Base-by-base conservation (phyloP, 495 filamentous ascomycete species). In the Halenospora varia region DNA sequence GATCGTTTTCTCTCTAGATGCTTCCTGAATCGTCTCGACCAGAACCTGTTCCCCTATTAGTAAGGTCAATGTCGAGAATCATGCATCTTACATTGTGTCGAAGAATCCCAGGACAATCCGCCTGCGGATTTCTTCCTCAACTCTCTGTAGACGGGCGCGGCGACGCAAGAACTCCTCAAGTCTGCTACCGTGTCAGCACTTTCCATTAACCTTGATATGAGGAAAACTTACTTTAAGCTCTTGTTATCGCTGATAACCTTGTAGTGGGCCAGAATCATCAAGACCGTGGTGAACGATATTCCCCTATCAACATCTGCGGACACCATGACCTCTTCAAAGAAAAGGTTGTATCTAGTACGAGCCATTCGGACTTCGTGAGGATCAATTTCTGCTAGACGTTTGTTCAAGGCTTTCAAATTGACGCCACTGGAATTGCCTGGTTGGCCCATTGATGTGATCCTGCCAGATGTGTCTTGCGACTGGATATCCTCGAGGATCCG, bases 171-270 rank as follows among this genome's bases (percentile, higher is more conserved):
- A 99, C 66, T 99, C 94, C 66, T 99, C 92, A 2, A 99, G 82
- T 29, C 84, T 88, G 51, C 4, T 25, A 44, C 17, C 22, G 23
- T 61, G 55, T 63, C 48, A 60, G 61, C 58, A 42, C 22, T 55
- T 53, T 54, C 35, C 25, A 48, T n/a, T n/a, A 17, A 19, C 2
- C 18, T 25, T 24, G 47, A 3, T 10, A 20, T 26, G 19, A n/a
- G 18, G 48, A 42, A 54, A 10, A 59, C 72, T 65, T 80, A 87
- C 85, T 84, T 83, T 62, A 99, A 71, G 72, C 90, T 94, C 77
- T 97, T 97, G 76, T 85, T 97, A 75, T 99, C 94, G 60, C 84
- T 96, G 67, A 99, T 99, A 66, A 99, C 90, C 59, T 99, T 99
- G 78, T 97, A 94, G 72, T 99, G 95, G 15, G 95, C 93, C 17